Evolutionary conservation across 2,329 filamentous ascomycete species (phyloP).

Genomic region (Aureobasidium musti): DNA sequence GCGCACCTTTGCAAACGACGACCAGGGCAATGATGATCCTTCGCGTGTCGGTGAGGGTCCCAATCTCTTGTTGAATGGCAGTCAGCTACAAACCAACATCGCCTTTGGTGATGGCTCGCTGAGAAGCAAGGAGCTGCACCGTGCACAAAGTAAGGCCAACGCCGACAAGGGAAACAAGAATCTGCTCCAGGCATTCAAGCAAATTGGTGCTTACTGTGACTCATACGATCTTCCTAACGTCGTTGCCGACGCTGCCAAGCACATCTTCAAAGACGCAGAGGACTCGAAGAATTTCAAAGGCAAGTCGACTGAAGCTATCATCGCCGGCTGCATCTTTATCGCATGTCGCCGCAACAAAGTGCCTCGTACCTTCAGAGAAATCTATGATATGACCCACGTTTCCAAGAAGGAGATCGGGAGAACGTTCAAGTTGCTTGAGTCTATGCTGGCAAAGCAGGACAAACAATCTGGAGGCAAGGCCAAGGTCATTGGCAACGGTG

Average conservation of each 20-base stretch:
- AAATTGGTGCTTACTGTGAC: constrained; percentile 86
- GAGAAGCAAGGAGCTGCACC: constrained; percentile 72
- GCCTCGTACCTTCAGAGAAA: constrained; percentile 89
- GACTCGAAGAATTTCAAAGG: constrained; percentile 93
- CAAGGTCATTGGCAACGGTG: constrained; percentile 44
- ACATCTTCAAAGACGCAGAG: constrained; percentile 92
- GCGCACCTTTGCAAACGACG: constrained; percentile 98
- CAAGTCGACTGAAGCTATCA: constrained; percentile 89
- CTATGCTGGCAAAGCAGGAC: constrained; percentile 76
- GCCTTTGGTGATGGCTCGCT: constrained; percentile 75
- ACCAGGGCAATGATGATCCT: constrained; percentile 93
- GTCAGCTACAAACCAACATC: constrained; percentile 85
- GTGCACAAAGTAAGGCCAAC: constrained; percentile 78
- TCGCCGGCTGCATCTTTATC: constrained; percentile 96
- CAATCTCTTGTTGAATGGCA: constrained; percentile 85
- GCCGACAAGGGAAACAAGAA: constrained; percentile 82
- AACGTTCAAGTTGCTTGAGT: constrained; percentile 90
- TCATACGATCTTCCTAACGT: constrained; percentile 77
- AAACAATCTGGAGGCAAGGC: constrained; percentile 52
- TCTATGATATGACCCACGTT: constrained; percentile 89
- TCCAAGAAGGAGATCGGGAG: constrained; percentile 96
- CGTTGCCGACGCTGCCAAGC: constrained; percentile 86
- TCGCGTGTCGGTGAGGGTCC: constrained; percentile 95
- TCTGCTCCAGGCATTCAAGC: constrained; percentile 78
- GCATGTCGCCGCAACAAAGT: constrained; percentile 88